A percentile compares a stretch with the other conserved stretches of the same genome.
These are phyloP conservation scores for Medicago ruthenica DNA, from an alignment of 306 rosid species.

Conservation along the genomic window DNA sequence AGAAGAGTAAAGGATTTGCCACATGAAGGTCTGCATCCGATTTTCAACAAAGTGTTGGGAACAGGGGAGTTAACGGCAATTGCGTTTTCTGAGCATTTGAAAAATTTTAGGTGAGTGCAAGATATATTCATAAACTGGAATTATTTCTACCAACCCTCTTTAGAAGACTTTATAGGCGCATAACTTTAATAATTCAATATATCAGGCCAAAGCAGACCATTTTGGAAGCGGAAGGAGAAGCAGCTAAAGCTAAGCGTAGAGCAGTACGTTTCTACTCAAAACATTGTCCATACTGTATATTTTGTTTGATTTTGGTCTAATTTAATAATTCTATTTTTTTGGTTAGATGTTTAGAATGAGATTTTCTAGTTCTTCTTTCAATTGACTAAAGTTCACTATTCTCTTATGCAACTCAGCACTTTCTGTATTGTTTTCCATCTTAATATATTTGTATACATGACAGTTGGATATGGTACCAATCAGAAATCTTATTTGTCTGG, in stretches of 20 bases:
- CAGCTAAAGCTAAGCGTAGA: conserved; percentile 71
- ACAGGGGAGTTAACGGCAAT: conserved; percentile 90
- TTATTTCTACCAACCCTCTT: conserved; percentile 23
- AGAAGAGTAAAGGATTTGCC: conserved; percentile 83
- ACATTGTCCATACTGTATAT: conserved; percentile 8
- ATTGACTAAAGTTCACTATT: conserved; percentile 7
- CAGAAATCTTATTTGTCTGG: conserved; percentile 6
- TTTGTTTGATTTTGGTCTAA: conserved; percentile 24
- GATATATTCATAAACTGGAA: conserved; percentile 1
- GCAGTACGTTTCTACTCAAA: conserved; percentile 51
- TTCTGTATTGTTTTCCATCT: conserved; percentile 17
- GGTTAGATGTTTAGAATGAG: conserved; percentile 16
- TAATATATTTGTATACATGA: conserved; percentile 26
- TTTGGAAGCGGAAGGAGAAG: conserved; percentile 94
- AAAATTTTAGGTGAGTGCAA: conserved; percentile 75
- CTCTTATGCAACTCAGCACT: conserved; percentile 2
- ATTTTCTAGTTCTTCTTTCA: conserved; percentile 9
- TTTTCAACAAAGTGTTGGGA: conserved; percentile 71
- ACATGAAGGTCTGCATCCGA: conserved; percentile 85
- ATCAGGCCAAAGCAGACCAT: conserved; percentile 91
- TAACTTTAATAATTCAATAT: conserved; percentile 32
- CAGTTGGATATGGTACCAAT: conserved; percentile 23
- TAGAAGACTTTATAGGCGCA: conserved; percentile 20
- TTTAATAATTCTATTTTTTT: neutral
- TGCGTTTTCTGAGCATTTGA: conserved; percentile 97